Evolutionary conservation across 768 basidiomycete species (phyloP), one percentile per base, ranked within the genome.

Genomic region (Lentinula edodes): DNA sequence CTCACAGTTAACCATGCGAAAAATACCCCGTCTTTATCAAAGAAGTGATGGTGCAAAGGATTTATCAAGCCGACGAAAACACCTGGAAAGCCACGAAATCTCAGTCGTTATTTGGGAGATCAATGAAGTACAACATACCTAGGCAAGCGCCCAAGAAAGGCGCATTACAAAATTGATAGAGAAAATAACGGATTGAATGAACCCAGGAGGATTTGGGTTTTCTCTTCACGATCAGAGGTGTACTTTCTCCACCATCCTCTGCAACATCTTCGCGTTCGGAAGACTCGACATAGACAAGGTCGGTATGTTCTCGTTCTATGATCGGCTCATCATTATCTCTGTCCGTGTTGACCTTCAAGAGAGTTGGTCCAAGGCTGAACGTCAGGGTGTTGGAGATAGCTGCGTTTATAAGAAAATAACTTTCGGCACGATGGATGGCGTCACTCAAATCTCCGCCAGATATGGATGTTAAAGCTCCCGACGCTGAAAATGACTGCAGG

Each of bases 361-460:
- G 60, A 7, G 34, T 43, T 43, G 60, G 60, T 5, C 60, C 60
- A 61, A 61, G 41, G 5, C 36, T 52, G 16, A 61, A 61, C 6
- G 60, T 61, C 12, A 61, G 18, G 9, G 48, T 42, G 32, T 53
- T 61, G 20, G 51, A 52, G 2, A 61, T 46, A n/a, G 52, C 55
- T 12, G 60, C 51, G 28, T 61, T 61, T 10, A 61, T 52, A 8
- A 61, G 52, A 48, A 61, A 55, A 36, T 61, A 61, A 13, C 13
- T 53, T 28, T 45, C 35, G 15, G 52, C 52, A 13, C 60, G 60
- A 38, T 13, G 2, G 9, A 61, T 53, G 5, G 51, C 60, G 52
- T 43, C 52, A n/a, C 8, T 16, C n/a, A 16, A 12, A 43, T 53
- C 41, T 45, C 48, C 36, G 15, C 18, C 41, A 28, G 55, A 56